A percentile compares a stretch with the other conserved stretches of the same genome.
phyloP scores from a whole-genome alignment of 2,329 filamentous ascomycete genomes.

The Didymella glomerata region DNA sequence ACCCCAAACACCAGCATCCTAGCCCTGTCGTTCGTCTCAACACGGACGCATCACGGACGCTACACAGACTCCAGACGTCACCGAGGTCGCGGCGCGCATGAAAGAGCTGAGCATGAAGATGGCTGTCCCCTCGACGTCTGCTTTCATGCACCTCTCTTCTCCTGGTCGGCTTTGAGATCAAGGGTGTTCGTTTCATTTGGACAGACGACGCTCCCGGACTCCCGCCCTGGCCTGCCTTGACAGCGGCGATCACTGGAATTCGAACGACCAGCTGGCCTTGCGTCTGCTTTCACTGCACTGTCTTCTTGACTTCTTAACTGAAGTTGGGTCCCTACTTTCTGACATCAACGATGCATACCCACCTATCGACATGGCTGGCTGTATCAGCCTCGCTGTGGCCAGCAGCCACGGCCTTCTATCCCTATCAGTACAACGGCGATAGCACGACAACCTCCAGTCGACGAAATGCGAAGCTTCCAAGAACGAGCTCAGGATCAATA shows the following conservation, averaged over 20 bases:
- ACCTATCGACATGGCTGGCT: constrained; percentile 33
- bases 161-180: neutral
- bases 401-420: constrained; percentile 47
- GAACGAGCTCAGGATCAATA: constrained; percentile 15
- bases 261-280: too few species aligned
- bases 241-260: constrained; percentile 8
- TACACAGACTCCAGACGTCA: constrained; percentile 8
- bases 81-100: constrained; percentile 8
- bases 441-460: constrained; percentile 17
- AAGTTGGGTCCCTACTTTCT: neutral
- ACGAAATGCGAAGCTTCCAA: constrained; percentile 17
- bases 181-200: constrained; percentile 1
- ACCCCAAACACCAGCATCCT: constrained; percentile 4
- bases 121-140: neutral
- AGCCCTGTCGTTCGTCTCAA: constrained; percentile 21
- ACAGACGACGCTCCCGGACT: constrained; percentile 2
- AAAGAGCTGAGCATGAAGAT: constrained; percentile 9
- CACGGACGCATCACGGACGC: constrained; percentile 16
- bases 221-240: constrained; percentile 17
- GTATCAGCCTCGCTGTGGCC: constrained; percentile 39
- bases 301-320: constrained; percentile 17
- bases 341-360: constrained; percentile 36
- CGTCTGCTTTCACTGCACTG: neutral
- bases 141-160: constrained; percentile 2
- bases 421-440: constrained; percentile 36